phyloP scores from a whole-genome alignment of 73 alveolate species.

The Tetrahymena thermophila region DNA sequence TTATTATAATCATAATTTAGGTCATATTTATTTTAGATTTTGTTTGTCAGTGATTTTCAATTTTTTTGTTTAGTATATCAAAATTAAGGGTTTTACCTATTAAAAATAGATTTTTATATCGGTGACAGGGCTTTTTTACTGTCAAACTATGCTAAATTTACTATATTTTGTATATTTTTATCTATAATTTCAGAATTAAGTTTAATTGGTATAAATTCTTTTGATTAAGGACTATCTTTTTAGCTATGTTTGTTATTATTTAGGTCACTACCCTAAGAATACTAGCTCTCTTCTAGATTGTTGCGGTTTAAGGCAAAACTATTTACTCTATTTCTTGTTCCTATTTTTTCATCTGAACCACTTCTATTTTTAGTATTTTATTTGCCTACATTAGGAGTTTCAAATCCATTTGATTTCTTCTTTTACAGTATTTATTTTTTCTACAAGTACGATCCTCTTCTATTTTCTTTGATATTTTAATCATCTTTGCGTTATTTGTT shows the following conservation, averaged over 20 bases:
- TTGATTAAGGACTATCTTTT: background rate
- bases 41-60: no score
- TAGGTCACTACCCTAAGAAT: background rate
- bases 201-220: background rate
- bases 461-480: background rate
- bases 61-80: background rate
- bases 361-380: background rate
- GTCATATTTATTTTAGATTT: no score
- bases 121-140: background rate
- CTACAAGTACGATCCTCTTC: background rate
- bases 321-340: background rate
- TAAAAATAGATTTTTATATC: background rate
- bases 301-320: background rate
- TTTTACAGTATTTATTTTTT: background rate
- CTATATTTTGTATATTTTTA: background rate
- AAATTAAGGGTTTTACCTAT: background rate
- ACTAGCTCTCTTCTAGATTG: background rate
- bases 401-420: background rate
- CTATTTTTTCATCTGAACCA: background rate
- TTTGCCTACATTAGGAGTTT: background rate
- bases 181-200: background rate
- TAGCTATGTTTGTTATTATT: background rate
- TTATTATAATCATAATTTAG: no score
- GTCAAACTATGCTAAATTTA: background rate
- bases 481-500: background rate